phyloP scores from a whole-genome alignment of 768 basidiomycete genomes.

The Termitomyces titanicus region DNA sequence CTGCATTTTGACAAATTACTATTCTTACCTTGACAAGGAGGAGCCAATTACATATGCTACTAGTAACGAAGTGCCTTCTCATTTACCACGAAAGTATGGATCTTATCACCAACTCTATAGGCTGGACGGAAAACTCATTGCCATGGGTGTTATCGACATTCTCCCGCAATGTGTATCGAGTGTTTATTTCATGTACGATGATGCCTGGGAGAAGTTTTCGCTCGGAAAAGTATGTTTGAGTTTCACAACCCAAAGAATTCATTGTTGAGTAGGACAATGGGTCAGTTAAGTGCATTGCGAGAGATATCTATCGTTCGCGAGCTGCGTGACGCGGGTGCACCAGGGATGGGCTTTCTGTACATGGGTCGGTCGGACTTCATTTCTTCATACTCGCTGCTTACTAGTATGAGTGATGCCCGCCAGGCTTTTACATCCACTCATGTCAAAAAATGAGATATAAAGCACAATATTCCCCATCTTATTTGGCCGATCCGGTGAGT shows the following conservation, averaged over 20 bases:
- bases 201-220: constrained; percentile 62
- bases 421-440: constrained; percentile 91
- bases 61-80: constrained; percentile 39
- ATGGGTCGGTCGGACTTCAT: constrained; percentile 77
- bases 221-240: constrained; percentile 63
- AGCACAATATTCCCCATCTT: constrained; percentile 88
- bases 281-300: constrained; percentile 77
- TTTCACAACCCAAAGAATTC: neutral
- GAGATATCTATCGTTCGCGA: constrained; percentile 76
- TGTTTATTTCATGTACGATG: constrained; percentile 88
- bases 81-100: constrained; percentile 81
- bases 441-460: constrained; percentile 98
- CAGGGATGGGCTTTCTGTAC: constrained; percentile 67
- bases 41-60: constrained; percentile 58
- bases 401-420: neutral
- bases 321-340: constrained; percentile 65
- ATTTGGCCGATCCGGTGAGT: constrained; percentile 78
- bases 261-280: neutral
- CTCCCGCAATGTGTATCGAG: constrained; percentile 81
- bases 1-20: neutral
- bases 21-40: constrained; percentile 30
- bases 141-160: constrained; percentile 87
- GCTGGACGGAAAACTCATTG: constrained; percentile 78
- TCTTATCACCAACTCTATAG: constrained; percentile 89
- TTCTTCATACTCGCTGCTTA: neutral